Evolutionary conservation across 768 basidiomycete species (phyloP), one percentile per base, ranked within the genome.

Genomic region (Megacollybia marginata): DNA sequence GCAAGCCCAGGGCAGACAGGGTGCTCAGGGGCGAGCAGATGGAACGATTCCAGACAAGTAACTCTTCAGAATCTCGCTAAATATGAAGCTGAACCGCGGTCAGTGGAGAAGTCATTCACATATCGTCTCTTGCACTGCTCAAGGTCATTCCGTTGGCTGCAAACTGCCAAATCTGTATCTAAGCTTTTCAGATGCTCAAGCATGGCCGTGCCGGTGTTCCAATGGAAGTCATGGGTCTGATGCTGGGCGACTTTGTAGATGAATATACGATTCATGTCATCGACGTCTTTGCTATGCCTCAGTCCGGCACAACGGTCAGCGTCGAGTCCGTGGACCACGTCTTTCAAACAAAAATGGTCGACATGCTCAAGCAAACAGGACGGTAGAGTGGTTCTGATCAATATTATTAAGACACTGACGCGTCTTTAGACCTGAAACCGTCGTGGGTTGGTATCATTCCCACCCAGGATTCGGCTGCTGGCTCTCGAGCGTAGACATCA

Each of bases 381-480:
- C 73, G 95, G 92, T 92, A 57, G 62, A 85, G 66, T 40, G 44
- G 40, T 19, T 31, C 12, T 33, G 23, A 28, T 33, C 42, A 48
- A 44, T 46, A 49, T 47, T 44, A 44, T 33, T 20, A 45, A 48
- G 57, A 42, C 45, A 38, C 33, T 50, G 43, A 56, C 23, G 33
- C n/a, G 45, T 47, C 44, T 6, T 13, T 51, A 85, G 94, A 58
- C 90, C 95, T 32, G 96, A 98, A 73, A 90, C 87, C 83, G 96
- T 98, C 5, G 96, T 99, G 1, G 96, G 96, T 4, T 99, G 96
- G 96, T 99, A 99, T 62, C 96, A 99, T 69, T 98, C 96, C 35
- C 96, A 99, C 74, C 96, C 96, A 49, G 96, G 96, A 34, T 99
- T 98, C 68, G 96, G 96, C 5, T 99, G 96, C 66, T 99, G 96